phyloP scores from a whole-genome alignment of 2,329 filamentous ascomycete genomes.

The Chrysosporium queenslandicum region DNA sequence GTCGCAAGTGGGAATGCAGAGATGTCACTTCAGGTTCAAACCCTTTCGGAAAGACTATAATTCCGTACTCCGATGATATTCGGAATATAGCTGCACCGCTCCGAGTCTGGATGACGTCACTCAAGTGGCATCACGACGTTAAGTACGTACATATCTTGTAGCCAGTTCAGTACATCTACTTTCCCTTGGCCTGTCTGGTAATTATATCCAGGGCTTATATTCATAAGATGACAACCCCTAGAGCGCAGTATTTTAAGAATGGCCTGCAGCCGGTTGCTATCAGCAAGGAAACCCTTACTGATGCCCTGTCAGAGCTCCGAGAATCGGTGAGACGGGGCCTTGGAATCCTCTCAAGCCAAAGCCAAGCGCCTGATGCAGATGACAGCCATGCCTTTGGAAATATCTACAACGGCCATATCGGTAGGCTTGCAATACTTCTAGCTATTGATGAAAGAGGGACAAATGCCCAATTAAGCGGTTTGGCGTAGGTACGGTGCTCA shows the following conservation, averaged over 20 bases:
- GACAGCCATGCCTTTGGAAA: slow-evolving; percentile 20
- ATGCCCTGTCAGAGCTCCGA: slow-evolving; percentile 24
- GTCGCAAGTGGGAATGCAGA: no score
- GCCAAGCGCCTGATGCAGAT: slow-evolving; percentile 20
- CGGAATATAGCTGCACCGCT: not conserved
- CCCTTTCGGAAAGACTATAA: no score
- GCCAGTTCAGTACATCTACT: no score
- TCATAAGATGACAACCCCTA: slow-evolving; percentile 6
- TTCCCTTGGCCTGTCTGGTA: no score
- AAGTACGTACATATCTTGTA: no score
- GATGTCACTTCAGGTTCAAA: no score
- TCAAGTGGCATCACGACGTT: no score
- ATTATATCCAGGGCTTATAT: no score
- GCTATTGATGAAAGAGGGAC: not conserved
- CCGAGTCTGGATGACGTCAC: not conserved
- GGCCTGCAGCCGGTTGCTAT: slow-evolving; percentile 20
- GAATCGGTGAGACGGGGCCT: slow-evolving; percentile 24
- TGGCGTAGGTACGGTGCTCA: slow-evolving; percentile 28
- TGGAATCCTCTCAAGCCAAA: slow-evolving; percentile 22
- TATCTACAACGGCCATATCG: slow-evolving; percentile 27
- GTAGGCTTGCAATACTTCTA: slow-evolving; percentile 18
- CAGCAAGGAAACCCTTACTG: slow-evolving; percentile 16
- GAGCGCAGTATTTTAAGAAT: slow-evolving; percentile 24
- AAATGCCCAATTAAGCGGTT: not conserved
- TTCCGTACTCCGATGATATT: no score